Percentiles rank a stretch among this genome's conserved stretches.
Evolutionary conservation across 73 alveolate genomes (phyloP).

Genomic region (Breviolum minutum): DNA sequence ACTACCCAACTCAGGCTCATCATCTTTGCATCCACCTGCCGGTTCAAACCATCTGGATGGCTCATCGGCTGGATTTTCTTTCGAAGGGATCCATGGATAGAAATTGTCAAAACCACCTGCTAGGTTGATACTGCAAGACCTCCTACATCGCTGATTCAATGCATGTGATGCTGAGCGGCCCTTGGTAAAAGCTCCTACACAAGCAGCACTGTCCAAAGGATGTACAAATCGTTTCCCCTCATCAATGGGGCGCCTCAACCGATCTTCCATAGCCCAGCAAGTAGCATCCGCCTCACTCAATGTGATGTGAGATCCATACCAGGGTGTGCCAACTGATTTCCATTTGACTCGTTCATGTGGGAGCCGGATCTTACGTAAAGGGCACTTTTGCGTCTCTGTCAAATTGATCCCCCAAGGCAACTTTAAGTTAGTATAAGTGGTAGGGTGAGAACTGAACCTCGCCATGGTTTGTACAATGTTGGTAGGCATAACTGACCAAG

Average conservation of each 20-base stretch:
- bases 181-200: constrained; percentile 11
- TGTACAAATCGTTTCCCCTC: background rate
- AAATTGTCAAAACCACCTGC: constrained; percentile 28
- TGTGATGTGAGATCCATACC: background rate
- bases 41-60: constrained; percentile 1
- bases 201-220: constrained; percentile 10
- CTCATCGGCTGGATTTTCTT: constrained; percentile 57
- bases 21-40: background rate
- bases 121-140: background rate
- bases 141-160: background rate
- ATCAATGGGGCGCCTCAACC: background rate
- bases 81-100: constrained; percentile 18
- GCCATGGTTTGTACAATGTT: constrained; percentile 4
- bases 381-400: background rate
- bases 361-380: background rate
- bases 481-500: background rate
- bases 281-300: constrained; percentile 26
- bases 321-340: background rate
- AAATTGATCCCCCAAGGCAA: background rate
- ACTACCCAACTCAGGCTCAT: background rate
- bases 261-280: background rate
- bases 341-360: background rate
- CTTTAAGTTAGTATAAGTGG: background rate
- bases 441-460: background rate
- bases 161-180: background rate